Percentiles rank a stretch among this genome's conserved stretches.
These are phyloP conservation scores for Tetrahymena thermophila DNA, from an alignment of 73 alveolate species.

Conservation along the genomic window DNA sequence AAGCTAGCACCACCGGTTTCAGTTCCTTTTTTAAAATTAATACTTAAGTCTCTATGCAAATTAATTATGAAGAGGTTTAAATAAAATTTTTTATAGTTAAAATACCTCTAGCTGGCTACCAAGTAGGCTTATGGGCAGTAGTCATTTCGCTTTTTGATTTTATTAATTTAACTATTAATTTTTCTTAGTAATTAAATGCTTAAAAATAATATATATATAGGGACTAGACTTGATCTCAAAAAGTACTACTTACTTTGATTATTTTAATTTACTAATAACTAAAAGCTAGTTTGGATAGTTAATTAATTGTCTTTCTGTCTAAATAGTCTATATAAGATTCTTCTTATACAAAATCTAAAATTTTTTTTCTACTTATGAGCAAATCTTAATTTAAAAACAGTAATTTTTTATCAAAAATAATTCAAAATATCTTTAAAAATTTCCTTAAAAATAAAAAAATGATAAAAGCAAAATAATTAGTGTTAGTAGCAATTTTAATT, in stretches of 20 bases:
- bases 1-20: constrained; percentile 77
- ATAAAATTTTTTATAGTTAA: background rate
- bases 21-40: constrained; percentile 1
- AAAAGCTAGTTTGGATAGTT: background rate
- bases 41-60: too few species aligned
- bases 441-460: background rate
- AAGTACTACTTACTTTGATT: background rate
- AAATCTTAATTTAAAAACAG: background rate
- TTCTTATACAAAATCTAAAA: background rate
- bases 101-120: constrained; percentile 86
- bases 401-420: background rate
- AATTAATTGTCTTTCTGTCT: background rate
- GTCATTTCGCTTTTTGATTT: constrained; percentile 68
- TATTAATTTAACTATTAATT: background rate
- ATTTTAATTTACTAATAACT: background rate
- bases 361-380: background rate
- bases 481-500: background rate
- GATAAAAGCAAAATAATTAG: background rate
- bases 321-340: background rate
- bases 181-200: background rate
- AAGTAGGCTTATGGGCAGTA: constrained; percentile 98
- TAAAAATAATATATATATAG: too few species aligned
- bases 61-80: too few species aligned
- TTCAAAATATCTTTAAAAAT: background rate
- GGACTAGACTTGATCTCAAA: too few species aligned